Base-by-base conservation (phyloP, 495 filamentous ascomycete genomes). In the Xylaria scruposa region DNA sequence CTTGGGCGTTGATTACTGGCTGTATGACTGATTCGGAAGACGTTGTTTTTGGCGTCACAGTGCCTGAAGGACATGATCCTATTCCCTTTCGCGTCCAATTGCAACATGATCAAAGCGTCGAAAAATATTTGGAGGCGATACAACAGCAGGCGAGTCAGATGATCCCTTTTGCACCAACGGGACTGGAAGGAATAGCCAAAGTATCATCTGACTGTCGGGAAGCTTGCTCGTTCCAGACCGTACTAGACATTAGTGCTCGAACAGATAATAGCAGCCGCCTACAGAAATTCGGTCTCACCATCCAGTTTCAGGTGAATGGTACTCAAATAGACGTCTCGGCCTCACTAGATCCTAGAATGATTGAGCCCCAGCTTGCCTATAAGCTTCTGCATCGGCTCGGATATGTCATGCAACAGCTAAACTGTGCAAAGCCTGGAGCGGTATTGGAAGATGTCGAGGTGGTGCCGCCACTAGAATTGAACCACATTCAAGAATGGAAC, bases 401-500 rank as follows among this genome's bases (percentile, higher is more conserved):
- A 62, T 62, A 62, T 62, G 17, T 62, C n/a, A 42, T 62, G 36
- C 33, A 62, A 42, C 59, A 62, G 59, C 36, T 62, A 13, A n/a
- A 12, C 19, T 3, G 19, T 42, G 59, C 59, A 42, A 62, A 62
- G n/a, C 7, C 36, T 24, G 59, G 19, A 21, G 59, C 59, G 21
- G 9, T 6, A 9, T 40, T 62, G 21, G 59, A 36, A 21, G 59
- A 62, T 42, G n/a, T 62, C 29, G 19, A 24, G 19, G 24, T 44
- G 15, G 21, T 62, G 2, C 33, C 59, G 36, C 36, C 59, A 24
- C 19, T 26, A 40, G 73, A 78, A 66, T 61, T 81, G 24, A 76
- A 77, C 58, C 74, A 77, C 47, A 80, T 84, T 68, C 83, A 81
- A 80, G 53, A 60, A 29, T 82, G 78, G 80, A 84, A 84, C 70